Percentiles rank a stretch among this genome's conserved stretches.
These are phyloP conservation scores for Diaporthe nobilis DNA, from an alignment of 2,329 filamentous ascomycete species.

Conservation along the genomic window DNA sequence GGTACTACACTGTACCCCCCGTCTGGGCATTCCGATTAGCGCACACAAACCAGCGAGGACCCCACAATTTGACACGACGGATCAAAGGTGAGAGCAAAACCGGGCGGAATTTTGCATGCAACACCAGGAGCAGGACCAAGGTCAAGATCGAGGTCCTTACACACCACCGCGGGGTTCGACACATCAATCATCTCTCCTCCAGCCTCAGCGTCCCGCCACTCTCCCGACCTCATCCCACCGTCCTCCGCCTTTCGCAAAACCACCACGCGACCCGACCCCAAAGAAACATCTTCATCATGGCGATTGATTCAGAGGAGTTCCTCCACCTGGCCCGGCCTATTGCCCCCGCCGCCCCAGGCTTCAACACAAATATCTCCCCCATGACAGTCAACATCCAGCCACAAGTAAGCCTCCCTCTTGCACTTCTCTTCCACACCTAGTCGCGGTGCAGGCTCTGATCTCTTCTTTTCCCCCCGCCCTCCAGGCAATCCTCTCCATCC, in stretches of 20 bases:
- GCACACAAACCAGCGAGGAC: slow-evolving; percentile 39
- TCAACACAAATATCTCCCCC: slow-evolving; percentile 89
- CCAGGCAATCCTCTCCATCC: slow-evolving; percentile 80
- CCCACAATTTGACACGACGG: slow-evolving; percentile 41
- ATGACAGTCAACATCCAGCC: slow-evolving; percentile 95
- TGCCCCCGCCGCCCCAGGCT: slow-evolving; percentile 83
- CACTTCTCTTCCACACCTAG: slow-evolving; percentile 7
- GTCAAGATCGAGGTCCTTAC: slow-evolving; percentile 35
- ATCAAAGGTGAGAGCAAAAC: slow-evolving; percentile 49
- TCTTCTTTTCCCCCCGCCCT: slow-evolving; percentile 22
- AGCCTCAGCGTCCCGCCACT: slow-evolving; percentile 42
- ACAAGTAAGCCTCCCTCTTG: slow-evolving; percentile 74
- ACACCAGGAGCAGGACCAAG: slow-evolving; percentile 39
- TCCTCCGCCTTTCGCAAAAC: slow-evolving; percentile 44
- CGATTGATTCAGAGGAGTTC: slow-evolving; percentile 84
- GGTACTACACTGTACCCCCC: slow-evolving; percentile 4
- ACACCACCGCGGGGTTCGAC: slow-evolving; percentile 40
- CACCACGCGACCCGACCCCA: slow-evolving; percentile 42
- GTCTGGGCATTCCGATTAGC: slow-evolving; percentile 30
- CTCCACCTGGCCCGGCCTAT: slow-evolving; percentile 95
- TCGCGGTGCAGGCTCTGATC: slow-evolving; percentile 14
- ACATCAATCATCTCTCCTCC: slow-evolving; percentile 34
- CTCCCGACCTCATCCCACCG: slow-evolving; percentile 39
- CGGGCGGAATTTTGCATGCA: slow-evolving; percentile 52
- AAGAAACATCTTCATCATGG: slow-evolving; percentile 75